Conservation (phyloP, 495 filamentous ascomycete genomes). For the Xylaria palmicola region DNA sequence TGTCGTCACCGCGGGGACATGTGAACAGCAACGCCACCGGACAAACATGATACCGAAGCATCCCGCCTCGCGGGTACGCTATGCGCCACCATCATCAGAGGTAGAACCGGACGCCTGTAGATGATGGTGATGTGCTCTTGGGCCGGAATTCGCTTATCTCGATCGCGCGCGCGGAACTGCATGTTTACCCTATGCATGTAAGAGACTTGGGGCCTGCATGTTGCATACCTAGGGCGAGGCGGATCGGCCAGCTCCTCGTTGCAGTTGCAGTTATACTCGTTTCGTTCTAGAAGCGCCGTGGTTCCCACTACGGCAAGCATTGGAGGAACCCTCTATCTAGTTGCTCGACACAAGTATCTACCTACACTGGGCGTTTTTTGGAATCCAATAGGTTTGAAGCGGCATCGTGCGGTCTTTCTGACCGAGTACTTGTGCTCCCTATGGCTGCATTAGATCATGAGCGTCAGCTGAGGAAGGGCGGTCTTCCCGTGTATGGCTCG, state of each 20-base stretch:
- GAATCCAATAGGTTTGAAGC: no score
- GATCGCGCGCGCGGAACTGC: conserved; percentile 13
- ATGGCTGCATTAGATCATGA: not conserved
- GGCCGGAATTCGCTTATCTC: conserved; percentile 12
- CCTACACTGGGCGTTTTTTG: no score
- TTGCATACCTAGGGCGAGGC: conserved; percentile 9
- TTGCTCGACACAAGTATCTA: no score
- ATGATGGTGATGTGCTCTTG: conserved; percentile 4
- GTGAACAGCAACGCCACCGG: not conserved
- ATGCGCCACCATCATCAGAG: not conserved
- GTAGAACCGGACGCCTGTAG: conserved; percentile 1
- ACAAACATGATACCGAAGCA: not conserved
- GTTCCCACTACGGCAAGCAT: not conserved
- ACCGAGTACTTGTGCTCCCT: no score
- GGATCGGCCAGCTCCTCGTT: conserved; percentile 1
- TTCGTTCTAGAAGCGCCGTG: conserved; percentile 10
- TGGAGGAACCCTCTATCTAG: not conserved
- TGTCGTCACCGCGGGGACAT: not conserved
- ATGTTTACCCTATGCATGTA: conserved; percentile 12
- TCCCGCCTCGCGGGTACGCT: not conserved
- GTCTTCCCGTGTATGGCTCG: not conserved
- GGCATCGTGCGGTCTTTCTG: no score
- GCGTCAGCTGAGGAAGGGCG: not conserved
- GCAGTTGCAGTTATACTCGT: conserved; percentile 1
- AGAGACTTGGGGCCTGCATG: conserved; percentile 13